Percentiles rank a stretch among this genome's conserved stretches.
Evolutionary conservation across 176 grass and related monocot genomes (phyloP).

Genomic region (Saccharum spontaneum): DNA sequence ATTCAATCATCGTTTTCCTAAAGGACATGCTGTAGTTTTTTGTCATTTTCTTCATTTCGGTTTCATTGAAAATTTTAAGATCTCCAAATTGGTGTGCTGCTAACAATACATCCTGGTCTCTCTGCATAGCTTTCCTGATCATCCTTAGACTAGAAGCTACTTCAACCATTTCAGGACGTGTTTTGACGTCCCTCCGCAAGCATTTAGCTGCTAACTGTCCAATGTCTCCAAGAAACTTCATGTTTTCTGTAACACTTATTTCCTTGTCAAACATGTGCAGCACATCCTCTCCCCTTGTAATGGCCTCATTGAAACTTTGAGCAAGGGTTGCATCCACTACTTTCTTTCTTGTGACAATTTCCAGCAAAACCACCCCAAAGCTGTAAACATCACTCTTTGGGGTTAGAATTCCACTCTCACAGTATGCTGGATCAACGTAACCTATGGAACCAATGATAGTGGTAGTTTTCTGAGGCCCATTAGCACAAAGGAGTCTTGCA

Average conservation of each 20-base stretch:
- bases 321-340: neutral
- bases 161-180: neutral
- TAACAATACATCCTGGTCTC: neutral
- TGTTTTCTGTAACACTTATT: neutral
- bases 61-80: neutral
- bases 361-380: slow-evolving; percentile 4
- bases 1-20: too few species aligned
- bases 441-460: neutral
- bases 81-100: neutral
- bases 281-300: neutral
- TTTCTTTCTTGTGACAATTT: neutral
- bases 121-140: neutral
- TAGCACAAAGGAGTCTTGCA: neutral
- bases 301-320: neutral
- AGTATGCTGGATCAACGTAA: neutral
- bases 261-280: neutral
- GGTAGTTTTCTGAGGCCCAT: neutral
- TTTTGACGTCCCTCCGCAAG: neutral
- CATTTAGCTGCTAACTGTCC: neutral
- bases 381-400: neutral
- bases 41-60: neutral
- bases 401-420: neutral
- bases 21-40: neutral
- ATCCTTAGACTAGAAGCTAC: neutral
- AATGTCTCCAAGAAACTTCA: neutral